Base-by-base conservation (phyloP, 495 filamentous ascomycete genomes). In the Trichocladium uniseriatum region DNA sequence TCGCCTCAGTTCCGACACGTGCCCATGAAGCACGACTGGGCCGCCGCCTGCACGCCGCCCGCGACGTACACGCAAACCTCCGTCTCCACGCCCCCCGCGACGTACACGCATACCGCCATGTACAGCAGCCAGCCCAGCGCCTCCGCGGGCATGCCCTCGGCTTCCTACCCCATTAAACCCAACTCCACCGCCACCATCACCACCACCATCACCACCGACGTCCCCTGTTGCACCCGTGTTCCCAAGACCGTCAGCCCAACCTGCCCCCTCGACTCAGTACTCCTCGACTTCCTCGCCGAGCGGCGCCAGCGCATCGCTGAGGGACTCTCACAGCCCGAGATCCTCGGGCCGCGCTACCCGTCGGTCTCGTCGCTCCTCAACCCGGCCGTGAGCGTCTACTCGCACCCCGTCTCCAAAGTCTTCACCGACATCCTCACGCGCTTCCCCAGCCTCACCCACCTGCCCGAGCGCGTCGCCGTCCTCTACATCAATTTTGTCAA, bases 401-500 rank as follows among this genome's bases (percentile, higher is more conserved):
- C 81, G 2, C 86, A 91, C 57, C 83, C 85, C 0, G 71, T 91
- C 2, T 89, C 85, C 16, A 86, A 84, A 54, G 79, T 92, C 8
- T 85, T 91, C 57, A 89, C 83, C 20, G 87, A 91, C 61, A 86
- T 92, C 50, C 69, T 91, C 1, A 68, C 77, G 34, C 81, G 79
- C 19, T 89, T 91, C 53, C 85, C 87, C 0, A 79, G 81, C 50
- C 74, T 94, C 7, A 68, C 67, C 11, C 66, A 67, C 2, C 72
- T 90, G 0, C 87, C 88, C 5, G 87, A 90, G 61, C 81, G 85
- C 55, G 78, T 89, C 3, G 86, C 80, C 15, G 76, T 89, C 6
- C 71, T 91, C n/a, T 87, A 84, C 55, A 65, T 77, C 58, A 91
- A 89, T 86, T 91, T 90, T 63, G 75, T 88, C 8, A 58, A 87